phyloP scores from a whole-genome alignment of 163 green algal species.

The Coccomyxa subellipsoidea region DNA sequence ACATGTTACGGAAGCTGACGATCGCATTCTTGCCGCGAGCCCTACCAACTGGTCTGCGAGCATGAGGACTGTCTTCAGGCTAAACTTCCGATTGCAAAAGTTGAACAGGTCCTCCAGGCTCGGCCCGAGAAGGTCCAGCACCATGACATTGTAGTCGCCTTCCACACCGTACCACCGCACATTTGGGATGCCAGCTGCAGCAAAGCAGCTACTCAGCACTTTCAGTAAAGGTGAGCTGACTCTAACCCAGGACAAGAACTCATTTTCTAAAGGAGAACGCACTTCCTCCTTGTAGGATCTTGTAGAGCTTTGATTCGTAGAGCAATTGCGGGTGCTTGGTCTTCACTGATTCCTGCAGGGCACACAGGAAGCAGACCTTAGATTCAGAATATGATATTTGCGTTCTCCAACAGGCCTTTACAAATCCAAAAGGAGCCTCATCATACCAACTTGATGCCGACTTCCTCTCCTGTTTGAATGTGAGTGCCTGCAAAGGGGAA shows the following conservation, averaged over 20 bases:
- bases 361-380: conserved; percentile 1
- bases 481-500: conserved; percentile 73
- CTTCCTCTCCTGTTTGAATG: conserved; percentile 91
- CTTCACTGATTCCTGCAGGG: conserved; percentile 75
- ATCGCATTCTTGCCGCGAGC: neutral
- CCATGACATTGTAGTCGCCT: conserved; percentile 99
- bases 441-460: conserved; percentile 88
- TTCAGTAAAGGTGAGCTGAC: neutral
- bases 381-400: neutral
- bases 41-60: conserved; percentile 97
- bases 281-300: conserved; percentile 97
- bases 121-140: conserved; percentile 96
- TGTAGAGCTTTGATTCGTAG: conserved; percentile 99
- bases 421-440: neutral
- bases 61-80: conserved; percentile 98
- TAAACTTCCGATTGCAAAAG: conserved; percentile 98
- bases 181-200: conserved; percentile 94
- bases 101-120: conserved; percentile 99
- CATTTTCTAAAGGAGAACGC: conserved; percentile 26
- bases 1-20: neutral
- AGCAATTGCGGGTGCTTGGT: conserved; percentile 96
- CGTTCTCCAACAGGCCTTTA: neutral
- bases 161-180: conserved; percentile 98
- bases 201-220: neutral
- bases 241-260: neutral